Percentiles rank a stretch among this genome's conserved stretches.
These are phyloP conservation scores for Przewalskia tangutica DNA, from an alignment of 257 asterid species.

Conservation along the genomic window DNA sequence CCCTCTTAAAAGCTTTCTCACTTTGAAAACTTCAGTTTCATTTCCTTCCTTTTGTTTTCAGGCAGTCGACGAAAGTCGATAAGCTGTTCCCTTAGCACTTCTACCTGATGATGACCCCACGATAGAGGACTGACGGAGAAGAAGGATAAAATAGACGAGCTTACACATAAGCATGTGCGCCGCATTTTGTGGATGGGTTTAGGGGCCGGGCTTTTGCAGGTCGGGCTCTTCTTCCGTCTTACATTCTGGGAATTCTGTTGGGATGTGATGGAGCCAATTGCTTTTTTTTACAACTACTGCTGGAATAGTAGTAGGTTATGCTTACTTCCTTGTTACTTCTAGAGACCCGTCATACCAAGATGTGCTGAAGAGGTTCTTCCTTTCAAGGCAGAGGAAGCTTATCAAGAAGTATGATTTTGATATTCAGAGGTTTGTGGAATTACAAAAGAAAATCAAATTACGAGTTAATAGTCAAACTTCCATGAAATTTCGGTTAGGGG, in stretches of 20 bases:
- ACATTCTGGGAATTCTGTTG: slow-evolving; percentile 96
- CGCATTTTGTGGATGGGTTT: slow-evolving; percentile 73
- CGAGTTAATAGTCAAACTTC: slow-evolving; percentile 34
- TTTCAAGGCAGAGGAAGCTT: slow-evolving; percentile 83
- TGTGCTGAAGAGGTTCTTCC: slow-evolving; percentile 66
- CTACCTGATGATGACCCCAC: slow-evolving; percentile 56
- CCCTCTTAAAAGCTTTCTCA: neutral
- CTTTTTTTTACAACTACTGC: slow-evolving; percentile 69
- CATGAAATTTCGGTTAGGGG: slow-evolving; percentile 39
- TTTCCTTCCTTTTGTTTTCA: slow-evolving; percentile 18
- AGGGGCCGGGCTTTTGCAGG: slow-evolving; percentile 49
- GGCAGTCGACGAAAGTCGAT: slow-evolving; percentile 79
- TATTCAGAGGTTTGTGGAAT: slow-evolving; percentile 53
- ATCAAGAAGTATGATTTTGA: slow-evolving; percentile 58
- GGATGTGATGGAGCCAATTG: slow-evolving; percentile 96
- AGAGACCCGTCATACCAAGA: slow-evolving; percentile 86
- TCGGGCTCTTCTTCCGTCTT: slow-evolving; percentile 82
- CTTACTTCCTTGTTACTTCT: slow-evolving; percentile 75
- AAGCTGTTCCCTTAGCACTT: slow-evolving; percentile 70
- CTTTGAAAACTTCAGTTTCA: too few relatives aligned
- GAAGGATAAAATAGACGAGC: slow-evolving; percentile 57
- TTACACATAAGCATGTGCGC: slow-evolving; percentile 80
- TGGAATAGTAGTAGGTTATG: slow-evolving; percentile 73
- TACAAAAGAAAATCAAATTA: slow-evolving; percentile 53
- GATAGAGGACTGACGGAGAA: slow-evolving; percentile 53